Conservation (phyloP, 2,329 filamentous ascomycete genomes). For the Xylaria sp. region DNA sequence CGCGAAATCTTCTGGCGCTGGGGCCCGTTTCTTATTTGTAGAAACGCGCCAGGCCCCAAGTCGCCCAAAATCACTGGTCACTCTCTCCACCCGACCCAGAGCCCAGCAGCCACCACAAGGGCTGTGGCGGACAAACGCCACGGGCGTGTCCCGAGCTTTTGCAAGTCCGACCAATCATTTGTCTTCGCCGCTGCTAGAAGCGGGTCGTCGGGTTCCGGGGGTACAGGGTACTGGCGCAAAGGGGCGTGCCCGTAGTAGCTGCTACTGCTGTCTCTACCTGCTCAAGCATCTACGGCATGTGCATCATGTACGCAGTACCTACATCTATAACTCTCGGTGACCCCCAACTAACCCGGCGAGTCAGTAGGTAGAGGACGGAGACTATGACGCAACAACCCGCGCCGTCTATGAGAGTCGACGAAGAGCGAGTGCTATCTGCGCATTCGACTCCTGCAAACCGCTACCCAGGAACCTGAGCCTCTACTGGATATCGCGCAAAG, state of each 20-base stretch:
- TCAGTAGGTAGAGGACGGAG: constrained; percentile 9
- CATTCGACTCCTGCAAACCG: neutral
- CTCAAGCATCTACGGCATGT: too few relatives aligned
- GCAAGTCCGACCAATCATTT: constrained; percentile 31
- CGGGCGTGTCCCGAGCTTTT: constrained; percentile 25
- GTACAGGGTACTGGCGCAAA: constrained; percentile 10
- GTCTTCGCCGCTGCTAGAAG: constrained; percentile 12
- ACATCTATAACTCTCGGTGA: constrained; percentile 14
- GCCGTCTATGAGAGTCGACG: neutral
- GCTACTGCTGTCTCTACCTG: too few relatives aligned
- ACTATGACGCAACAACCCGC: constrained; percentile 15
- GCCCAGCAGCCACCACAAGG: constrained; percentile 33
- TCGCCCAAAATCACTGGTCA: constrained; percentile 39
- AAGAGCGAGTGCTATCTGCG: neutral
- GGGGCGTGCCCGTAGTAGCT: neutral
- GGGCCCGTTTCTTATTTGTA: constrained; percentile 52
- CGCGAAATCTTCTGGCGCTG: constrained; percentile 48
- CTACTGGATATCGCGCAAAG: constrained; percentile 3
- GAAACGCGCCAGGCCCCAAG: constrained; percentile 41
- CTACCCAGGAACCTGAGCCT: neutral
- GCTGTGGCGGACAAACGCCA: constrained; percentile 23
- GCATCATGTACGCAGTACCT: too few relatives aligned
- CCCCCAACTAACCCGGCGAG: constrained; percentile 6
- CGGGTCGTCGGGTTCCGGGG: constrained; percentile 26
- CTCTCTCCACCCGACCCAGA: constrained; percentile 32